Evolutionary conservation across 208 protist species (phyloP), one percentile per base, ranked within the genome.

Genomic region (Leishmania amazonensis): DNA sequence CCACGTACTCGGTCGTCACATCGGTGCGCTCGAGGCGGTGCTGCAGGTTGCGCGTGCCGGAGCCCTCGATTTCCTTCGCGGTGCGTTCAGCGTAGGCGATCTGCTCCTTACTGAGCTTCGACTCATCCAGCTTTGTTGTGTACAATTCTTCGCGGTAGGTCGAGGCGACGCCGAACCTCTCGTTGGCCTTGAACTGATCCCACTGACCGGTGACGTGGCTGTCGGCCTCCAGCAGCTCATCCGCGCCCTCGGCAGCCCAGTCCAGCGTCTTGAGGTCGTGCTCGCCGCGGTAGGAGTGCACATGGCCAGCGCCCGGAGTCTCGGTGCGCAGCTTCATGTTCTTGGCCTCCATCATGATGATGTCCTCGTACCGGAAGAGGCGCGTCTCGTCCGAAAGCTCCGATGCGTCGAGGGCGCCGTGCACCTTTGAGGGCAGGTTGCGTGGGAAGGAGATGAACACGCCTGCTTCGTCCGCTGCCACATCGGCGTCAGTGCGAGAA

Each of bases 161-260:
- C n/a, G 92, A 92, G 81, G 84, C 88, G 15, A 96, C 88, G 57
- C 93, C 94, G 78, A 98, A 94, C 78, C 81, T 84, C 79, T 91
- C 90, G 83, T 98, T 98, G 31, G 85, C 90, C 83, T 87, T 87
- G 75, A 98, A 98, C 87, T 98, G 96, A 81, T 98, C 91, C 93
- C 94, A 98, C 62, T 91, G 71, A 28, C 92, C 94, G n/a, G 83
- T 73, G 35, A 86, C 82, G 76, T 93, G 83, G 15, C 42, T 68
- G 54, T 94, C 87, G 31, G 81, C 81, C 58, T 96, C 91, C 47
- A 97, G 88, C 58, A 89, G 51, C 81, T 97, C 95, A 24, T 89
- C 87, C 13, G 82, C 74, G 21, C 85, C 89, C 70, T 88, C 79
- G 70, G 89, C 84, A 15, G 93, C 90, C 93, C 92, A 96, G 85